Evolutionary conservation across 768 basidiomycete species (phyloP).

Genomic region (Naganishia antarctica): DNA sequence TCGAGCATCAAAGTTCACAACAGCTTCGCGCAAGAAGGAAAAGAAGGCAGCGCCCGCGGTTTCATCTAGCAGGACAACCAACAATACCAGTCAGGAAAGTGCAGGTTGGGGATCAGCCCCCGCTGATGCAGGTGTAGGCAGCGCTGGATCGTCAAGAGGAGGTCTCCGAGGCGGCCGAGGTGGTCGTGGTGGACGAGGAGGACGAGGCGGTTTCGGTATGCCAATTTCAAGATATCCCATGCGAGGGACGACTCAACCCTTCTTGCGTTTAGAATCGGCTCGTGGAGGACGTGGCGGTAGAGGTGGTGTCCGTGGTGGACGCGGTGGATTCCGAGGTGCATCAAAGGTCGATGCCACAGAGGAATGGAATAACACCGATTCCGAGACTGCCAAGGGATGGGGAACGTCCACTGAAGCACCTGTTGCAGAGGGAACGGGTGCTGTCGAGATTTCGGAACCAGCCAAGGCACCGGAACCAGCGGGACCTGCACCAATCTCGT

Average conservation of each 20-base stretch:
- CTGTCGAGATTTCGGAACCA: background rate
- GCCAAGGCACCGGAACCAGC: constrained; percentile 16
- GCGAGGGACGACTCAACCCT: background rate
- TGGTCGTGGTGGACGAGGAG: constrained; percentile 42
- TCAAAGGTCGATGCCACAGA: constrained; percentile 10
- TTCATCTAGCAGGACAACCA: constrained; percentile 26
- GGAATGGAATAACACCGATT: background rate
- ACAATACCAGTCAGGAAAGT: constrained; percentile 43
- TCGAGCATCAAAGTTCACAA: constrained; percentile 49
- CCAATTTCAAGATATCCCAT: background rate
- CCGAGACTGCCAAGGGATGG: constrained; percentile 17
- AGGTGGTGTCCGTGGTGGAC: constrained; percentile 47
- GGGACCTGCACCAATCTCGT: constrained; percentile 18
- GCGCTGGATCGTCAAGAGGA: constrained; percentile 29
- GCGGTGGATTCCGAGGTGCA: constrained; percentile 42
- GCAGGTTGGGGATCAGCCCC: constrained; percentile 32
- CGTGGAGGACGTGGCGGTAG: constrained; percentile 45
- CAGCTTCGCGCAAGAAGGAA: constrained; percentile 41
- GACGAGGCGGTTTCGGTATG: constrained; percentile 34
- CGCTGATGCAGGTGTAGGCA: background rate
- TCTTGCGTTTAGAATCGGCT: constrained; percentile 30
- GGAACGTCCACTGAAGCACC: constrained; percentile 7
- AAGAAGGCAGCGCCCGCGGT: constrained; percentile 37
- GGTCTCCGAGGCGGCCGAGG: constrained; percentile 46
- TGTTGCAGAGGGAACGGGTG: background rate